Percentiles rank a stretch among this genome's conserved stretches.
Conservation (phyloP, 1,139 yeast species). For the Scheffersomyces parashehatae region DNA sequence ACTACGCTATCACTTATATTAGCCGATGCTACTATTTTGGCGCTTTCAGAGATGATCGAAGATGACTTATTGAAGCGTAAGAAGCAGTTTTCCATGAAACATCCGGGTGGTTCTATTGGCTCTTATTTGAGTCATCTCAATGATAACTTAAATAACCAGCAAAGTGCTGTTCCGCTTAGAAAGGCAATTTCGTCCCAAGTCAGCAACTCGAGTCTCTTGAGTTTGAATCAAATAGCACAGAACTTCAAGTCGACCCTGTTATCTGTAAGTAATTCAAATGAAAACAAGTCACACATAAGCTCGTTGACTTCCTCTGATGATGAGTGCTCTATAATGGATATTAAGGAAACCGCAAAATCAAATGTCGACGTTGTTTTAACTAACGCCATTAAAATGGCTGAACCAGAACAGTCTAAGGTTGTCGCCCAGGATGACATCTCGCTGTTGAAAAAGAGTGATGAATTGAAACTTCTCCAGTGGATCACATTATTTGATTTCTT, state of each 20-base stretch:
- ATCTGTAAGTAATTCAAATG: constrained; percentile 3
- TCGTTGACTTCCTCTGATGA: constrained; percentile 26
- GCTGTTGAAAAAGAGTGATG: constrained; percentile 10
- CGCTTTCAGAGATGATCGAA: constrained; percentile 68
- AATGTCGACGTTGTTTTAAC: constrained; percentile 5
- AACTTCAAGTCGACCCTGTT: constrained; percentile 10
- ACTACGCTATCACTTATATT: constrained; percentile 75
- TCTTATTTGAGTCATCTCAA: constrained; percentile 44
- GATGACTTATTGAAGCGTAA: constrained; percentile 55
- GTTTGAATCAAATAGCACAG: constrained; percentile 27
- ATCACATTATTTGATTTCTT: constrained; percentile 33
- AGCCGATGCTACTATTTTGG: constrained; percentile 77
- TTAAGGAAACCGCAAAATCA: constrained; percentile 2
- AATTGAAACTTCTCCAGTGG: constrained; percentile 28
- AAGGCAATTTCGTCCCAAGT: constrained; percentile 12
- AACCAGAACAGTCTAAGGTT: constrained; percentile 8
- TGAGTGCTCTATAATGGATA: constrained; percentile 12
- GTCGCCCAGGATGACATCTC: constrained; percentile 8
- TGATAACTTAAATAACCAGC: constrained; percentile 16
- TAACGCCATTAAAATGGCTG: constrained; percentile 4
- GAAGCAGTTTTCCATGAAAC: constrained; percentile 63
- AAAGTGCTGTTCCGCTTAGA: constrained; percentile 2
- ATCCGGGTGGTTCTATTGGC: constrained; percentile 93
- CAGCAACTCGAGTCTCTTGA: constrained; percentile 31
- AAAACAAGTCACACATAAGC: constrained; percentile 7